These are phyloP conservation scores for Bretziella fagacearum DNA, from an alignment of 2,329 filamentous ascomycete species.

Conservation along the genomic window DNA sequence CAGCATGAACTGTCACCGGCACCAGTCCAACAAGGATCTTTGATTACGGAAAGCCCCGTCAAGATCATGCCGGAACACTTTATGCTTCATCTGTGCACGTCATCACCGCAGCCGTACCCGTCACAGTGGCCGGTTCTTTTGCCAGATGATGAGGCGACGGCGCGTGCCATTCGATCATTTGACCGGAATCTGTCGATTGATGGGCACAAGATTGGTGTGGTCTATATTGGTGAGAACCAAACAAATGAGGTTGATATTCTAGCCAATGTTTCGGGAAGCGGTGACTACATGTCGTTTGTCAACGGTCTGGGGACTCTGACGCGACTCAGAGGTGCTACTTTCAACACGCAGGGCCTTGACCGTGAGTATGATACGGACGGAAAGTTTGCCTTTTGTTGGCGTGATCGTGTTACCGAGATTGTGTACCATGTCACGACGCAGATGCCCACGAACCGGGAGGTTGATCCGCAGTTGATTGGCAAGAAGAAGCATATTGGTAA, in stretches of 20 bases:
- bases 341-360: constrained; percentile 88
- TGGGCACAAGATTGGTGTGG: constrained; percentile 85
- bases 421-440: constrained; percentile 93
- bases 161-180: constrained; percentile 62
- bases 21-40: constrained; percentile 34
- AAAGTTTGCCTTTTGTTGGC: constrained; percentile 81
- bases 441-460: constrained; percentile 77
- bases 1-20: constrained; percentile 42
- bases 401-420: constrained; percentile 84
- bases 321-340: constrained; percentile 61
- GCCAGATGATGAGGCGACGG: constrained; percentile 50
- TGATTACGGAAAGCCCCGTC: constrained; percentile 32
- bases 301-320: constrained; percentile 68
- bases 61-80: constrained; percentile 57
- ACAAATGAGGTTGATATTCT: constrained; percentile 69
- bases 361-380: constrained; percentile 63
- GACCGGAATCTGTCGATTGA: constrained; percentile 83
- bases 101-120: constrained; percentile 40
- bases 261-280: constrained; percentile 68
- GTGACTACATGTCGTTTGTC: constrained; percentile 76
- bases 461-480: constrained; percentile 56
- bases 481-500: constrained; percentile 97
- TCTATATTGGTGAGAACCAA: constrained; percentile 83
- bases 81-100: constrained; percentile 50
- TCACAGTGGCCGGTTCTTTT: constrained; percentile 56